A percentile compares a stretch with the other conserved stretches of the same genome.
These are phyloP conservation scores for Taphrina communis DNA, from an alignment of 1,139 yeast species.

Conservation along the genomic window DNA sequence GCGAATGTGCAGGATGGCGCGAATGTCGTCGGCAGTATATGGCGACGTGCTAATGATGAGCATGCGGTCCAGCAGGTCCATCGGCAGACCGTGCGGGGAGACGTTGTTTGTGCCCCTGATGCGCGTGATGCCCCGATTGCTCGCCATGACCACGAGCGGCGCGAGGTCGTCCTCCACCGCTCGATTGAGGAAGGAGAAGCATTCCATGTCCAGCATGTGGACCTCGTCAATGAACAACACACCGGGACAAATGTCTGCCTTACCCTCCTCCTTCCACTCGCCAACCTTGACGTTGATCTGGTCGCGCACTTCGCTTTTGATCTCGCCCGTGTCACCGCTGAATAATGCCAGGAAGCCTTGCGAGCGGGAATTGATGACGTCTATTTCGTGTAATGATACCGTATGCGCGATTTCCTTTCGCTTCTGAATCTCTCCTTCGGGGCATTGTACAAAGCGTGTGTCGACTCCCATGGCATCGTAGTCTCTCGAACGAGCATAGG, in stretches of 20 bases:
- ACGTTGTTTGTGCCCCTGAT: conserved; percentile 93
- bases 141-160: conserved; percentile 98
- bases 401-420: conserved; percentile 95
- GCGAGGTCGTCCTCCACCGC: conserved; percentile 97
- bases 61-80: conserved; percentile 90
- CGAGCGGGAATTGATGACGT: conserved; percentile 95
- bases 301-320: conserved; percentile 92
- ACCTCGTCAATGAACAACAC: conserved; percentile 97
- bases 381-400: conserved; percentile 95
- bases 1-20: conserved; percentile 82
- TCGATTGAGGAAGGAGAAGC: conserved; percentile 92
- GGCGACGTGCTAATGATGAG: conserved; percentile 85
- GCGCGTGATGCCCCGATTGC: conserved; percentile 89
- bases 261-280: conserved; percentile 99
- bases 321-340: conserved; percentile 98
- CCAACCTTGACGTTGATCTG: conserved; percentile 96
- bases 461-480: conserved; percentile 99
- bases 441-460: conserved; percentile 95
- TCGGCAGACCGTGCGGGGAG: conserved; percentile 96
- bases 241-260: conserved; percentile 98
- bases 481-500: conserved; percentile 94
- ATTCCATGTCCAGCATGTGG: conserved; percentile 97
- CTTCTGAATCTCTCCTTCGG: conserved; percentile 97
- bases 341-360: conserved; percentile 97
- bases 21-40: conserved; percentile 80